Percentiles rank a stretch among this genome's conserved stretches.
These are phyloP conservation scores for Kuraishia borneana DNA, from an alignment of 805 yeast species.

Conservation along the genomic window DNA sequence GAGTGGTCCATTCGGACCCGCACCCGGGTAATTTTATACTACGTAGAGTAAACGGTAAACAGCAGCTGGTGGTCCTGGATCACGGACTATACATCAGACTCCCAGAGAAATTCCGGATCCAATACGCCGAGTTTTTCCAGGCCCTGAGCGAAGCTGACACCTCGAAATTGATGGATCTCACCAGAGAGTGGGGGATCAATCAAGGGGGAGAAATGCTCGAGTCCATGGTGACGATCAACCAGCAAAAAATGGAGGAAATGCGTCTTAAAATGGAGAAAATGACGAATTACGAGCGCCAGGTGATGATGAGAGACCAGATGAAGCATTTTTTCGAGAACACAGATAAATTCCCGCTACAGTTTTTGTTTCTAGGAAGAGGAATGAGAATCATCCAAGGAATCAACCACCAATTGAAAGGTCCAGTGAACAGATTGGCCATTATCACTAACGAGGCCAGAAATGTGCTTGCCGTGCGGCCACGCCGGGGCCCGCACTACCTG, in stretches of 20 bases:
- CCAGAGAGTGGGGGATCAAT: constrained; percentile 51
- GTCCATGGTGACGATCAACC: constrained; percentile 39
- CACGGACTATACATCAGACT: constrained; percentile 63
- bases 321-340: constrained; percentile 48
- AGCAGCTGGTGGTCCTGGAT: constrained; percentile 58
- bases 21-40: constrained; percentile 73
- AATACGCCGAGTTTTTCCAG: constrained; percentile 57
- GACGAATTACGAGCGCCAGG: constrained; percentile 29
- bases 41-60: constrained; percentile 24
- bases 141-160: constrained; percentile 42
- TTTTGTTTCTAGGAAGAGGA: constrained; percentile 55
- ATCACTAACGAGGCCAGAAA: constrained; percentile 44
- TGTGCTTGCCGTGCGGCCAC: constrained; percentile 6
- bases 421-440: constrained; percentile 60
- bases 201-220: constrained; percentile 53
- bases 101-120: constrained; percentile 33
- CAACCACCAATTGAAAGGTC: constrained; percentile 56
- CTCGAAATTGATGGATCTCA: constrained; percentile 34
- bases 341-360: constrained; percentile 52
- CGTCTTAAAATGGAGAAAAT: constrained; percentile 15
- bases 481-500: neutral
- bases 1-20: constrained; percentile 64
- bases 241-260: constrained; percentile 21
- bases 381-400: constrained; percentile 68
- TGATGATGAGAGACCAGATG: constrained; percentile 33